A percentile compares a stretch with the other conserved stretches of the same genome.
phyloP scores from a whole-genome alignment of 257 asterid genomes.

The Perilla frutescens region DNA sequence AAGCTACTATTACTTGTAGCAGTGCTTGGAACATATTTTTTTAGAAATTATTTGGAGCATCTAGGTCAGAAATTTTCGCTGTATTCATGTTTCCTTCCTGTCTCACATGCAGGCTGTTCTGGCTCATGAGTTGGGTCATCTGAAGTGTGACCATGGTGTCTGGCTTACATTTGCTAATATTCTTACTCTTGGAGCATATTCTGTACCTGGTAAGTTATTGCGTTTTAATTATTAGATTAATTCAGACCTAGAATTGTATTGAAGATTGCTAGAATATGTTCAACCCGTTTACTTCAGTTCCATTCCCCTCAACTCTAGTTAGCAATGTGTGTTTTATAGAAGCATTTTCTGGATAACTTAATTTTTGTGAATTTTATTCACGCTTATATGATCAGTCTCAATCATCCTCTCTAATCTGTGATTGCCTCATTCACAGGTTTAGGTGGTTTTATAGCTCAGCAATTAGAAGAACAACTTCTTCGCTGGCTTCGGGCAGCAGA shows the following conservation, averaged over 20 bases:
- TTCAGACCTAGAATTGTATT: slow-evolving; percentile 20
- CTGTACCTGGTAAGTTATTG: slow-evolving; percentile 70
- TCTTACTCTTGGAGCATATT: slow-evolving; percentile 88
- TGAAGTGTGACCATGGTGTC: slow-evolving; percentile 95
- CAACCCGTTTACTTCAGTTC: not conserved
- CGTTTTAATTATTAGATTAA: slow-evolving; percentile 5
- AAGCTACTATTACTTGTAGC: not conserved
- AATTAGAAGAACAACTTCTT: slow-evolving; percentile 87
- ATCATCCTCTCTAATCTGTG: slow-evolving; percentile 21
- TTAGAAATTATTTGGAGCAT: slow-evolving; percentile 1
- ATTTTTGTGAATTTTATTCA: not conserved
- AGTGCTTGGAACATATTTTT: slow-evolving; percentile 2
- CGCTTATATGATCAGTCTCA: not conserved
- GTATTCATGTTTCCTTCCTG: slow-evolving; percentile 13
- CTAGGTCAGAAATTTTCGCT: not conserved
- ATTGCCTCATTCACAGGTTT: slow-evolving; percentile 57
- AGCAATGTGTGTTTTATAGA: not conserved
- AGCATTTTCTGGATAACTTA: not conserved
- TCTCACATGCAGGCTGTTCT: slow-evolving; percentile 72
- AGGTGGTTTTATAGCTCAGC: slow-evolving; percentile 87
- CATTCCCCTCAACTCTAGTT: not conserved
- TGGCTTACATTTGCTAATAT: slow-evolving; percentile 93
- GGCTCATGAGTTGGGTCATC: slow-evolving; percentile 96
- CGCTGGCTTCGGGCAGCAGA: slow-evolving; percentile 99
- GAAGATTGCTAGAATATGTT: not conserved